Evolutionary conservation across 2,329 filamentous ascomycete genomes (phyloP).

Genomic region (Apiospora phragmitis): DNA sequence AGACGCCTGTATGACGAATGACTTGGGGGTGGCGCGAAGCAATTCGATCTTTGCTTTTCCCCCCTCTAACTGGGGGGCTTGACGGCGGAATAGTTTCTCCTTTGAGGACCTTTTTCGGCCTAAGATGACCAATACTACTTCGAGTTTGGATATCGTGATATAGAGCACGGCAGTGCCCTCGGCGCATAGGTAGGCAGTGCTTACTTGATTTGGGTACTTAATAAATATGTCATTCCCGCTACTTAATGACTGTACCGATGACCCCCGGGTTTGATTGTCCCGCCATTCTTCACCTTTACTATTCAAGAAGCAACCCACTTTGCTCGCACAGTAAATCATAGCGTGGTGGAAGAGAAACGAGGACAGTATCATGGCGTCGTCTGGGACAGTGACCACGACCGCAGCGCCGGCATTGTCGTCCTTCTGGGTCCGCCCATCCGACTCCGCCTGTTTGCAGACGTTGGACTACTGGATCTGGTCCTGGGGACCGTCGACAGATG

Average conservation of each 20-base stretch:
- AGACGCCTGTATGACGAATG: no score
- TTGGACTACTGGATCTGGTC: slow-evolving; percentile 26
- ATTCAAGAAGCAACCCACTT: no score
- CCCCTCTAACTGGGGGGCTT: no score
- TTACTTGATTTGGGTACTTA: not conserved
- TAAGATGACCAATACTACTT: not conserved
- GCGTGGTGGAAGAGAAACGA: no score
- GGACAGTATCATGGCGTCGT: not conserved
- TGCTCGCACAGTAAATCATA: no score
- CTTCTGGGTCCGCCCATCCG: not conserved
- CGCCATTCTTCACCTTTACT: no score
- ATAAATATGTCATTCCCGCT: not conserved
- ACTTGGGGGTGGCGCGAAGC: not conserved
- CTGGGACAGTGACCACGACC: not conserved
- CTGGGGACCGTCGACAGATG: slow-evolving; percentile 7
- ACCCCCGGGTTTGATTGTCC: not conserved
- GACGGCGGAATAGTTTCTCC: not conserved
- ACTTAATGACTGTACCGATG: not conserved
- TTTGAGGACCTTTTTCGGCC: not conserved
- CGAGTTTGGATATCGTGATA: not conserved
- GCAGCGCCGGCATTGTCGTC: not conserved
- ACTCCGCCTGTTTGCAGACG: not conserved
- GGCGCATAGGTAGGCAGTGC: not conserved
- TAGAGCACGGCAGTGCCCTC: not conserved
- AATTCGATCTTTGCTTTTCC: not conserved